phyloP scores from a whole-genome alignment of 768 basidiomycete genomes.

The Rhizopogon vinicolor region DNA sequence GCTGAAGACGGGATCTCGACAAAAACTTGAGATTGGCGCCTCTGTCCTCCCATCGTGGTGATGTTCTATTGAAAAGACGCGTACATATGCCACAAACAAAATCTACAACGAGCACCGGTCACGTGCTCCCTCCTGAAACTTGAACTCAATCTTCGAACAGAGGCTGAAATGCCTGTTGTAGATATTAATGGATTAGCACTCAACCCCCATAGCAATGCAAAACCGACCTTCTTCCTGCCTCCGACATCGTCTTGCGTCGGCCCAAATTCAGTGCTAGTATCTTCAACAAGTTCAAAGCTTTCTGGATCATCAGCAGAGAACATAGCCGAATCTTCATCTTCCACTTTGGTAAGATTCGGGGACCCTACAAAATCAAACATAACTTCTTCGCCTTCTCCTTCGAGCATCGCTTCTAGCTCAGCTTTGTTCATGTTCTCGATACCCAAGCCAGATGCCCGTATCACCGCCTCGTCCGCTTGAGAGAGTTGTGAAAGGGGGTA shows the following conservation, averaged over 20 bases:
- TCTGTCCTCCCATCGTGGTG: constrained; percentile 16
- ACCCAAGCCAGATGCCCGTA: constrained; percentile 60
- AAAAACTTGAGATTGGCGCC: constrained; percentile 43
- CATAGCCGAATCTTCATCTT: constrained; percentile 2
- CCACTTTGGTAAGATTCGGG: not conserved
- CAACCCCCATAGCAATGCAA: not conserved
- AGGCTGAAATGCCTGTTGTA: constrained; percentile 24
- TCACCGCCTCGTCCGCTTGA: constrained; percentile 43
- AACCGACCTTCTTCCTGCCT: constrained; percentile 19
- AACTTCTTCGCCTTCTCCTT: constrained; percentile 30
- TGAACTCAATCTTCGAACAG: constrained; percentile 25
- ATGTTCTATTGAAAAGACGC: constrained; percentile 17
- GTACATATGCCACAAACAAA: constrained; percentile 6
- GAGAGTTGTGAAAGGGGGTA: constrained; percentile 62
- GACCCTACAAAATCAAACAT: constrained; percentile 13
- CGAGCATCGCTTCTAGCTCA: constrained; percentile 47
- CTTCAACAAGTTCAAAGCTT: constrained; percentile 26
- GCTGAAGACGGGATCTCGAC: constrained; percentile 58
- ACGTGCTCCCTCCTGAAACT: constrained; percentile 13
- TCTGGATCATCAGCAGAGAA: constrained; percentile 4
- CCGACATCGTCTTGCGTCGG: constrained; percentile 25
- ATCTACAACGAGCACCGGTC: constrained; percentile 22
- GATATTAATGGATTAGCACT: not conserved
- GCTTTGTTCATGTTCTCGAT: constrained; percentile 61
- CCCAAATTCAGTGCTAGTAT: constrained; percentile 19